Conservation (phyloP, 805 yeast species). For the Metschnikowia lachancei region DNA sequence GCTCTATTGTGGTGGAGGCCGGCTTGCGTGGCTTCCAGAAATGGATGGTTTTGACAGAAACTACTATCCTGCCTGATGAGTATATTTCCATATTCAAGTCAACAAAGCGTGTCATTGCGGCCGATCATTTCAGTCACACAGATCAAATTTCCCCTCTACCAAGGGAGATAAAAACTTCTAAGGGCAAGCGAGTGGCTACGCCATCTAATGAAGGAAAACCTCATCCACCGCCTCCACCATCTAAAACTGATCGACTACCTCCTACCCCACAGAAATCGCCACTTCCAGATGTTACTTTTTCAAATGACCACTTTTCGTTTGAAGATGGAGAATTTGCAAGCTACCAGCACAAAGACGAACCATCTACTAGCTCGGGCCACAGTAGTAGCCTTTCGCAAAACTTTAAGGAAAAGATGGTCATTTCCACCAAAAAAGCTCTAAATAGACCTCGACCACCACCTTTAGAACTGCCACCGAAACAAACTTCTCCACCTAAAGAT, state of each 20-base stretch:
- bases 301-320: slow-evolving; percentile 9
- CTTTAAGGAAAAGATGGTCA: slow-evolving; percentile 5
- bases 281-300: slow-evolving; percentile 12
- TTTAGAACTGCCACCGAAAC: slow-evolving; percentile 7
- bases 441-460: slow-evolving; percentile 20
- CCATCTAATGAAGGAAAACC: not conserved
- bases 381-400: slow-evolving; percentile 7
- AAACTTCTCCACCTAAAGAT: not conserved
- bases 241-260: slow-evolving; percentile 21
- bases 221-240: slow-evolving; percentile 20
- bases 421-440: slow-evolving; percentile 1
- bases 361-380: slow-evolving; percentile 1
- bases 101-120: slow-evolving; percentile 11
- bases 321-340: slow-evolving; percentile 5
- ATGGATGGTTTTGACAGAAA: slow-evolving; percentile 76
- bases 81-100: slow-evolving; percentile 29
- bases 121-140: slow-evolving; percentile 8
- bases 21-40: slow-evolving; percentile 74
- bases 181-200: not conserved
- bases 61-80: slow-evolving; percentile 43
- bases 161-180: not conserved
- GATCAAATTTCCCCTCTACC: slow-evolving; percentile 12
- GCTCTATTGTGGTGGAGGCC: slow-evolving; percentile 78
- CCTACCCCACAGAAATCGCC: slow-evolving; percentile 20
- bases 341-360: not conserved